Conservation (phyloP, 805 yeast species). For the Candida tibetensis region DNA sequence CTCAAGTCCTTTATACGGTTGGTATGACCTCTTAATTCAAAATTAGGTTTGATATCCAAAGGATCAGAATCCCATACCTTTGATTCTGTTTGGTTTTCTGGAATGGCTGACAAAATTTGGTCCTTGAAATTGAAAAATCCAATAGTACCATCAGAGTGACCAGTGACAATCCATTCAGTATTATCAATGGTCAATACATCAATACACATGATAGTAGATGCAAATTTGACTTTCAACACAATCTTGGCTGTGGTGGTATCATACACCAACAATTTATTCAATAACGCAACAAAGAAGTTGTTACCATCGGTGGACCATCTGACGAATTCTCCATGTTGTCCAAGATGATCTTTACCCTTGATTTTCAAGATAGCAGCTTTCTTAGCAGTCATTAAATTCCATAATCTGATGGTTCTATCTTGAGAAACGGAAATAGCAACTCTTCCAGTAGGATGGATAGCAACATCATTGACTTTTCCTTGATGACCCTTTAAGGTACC, state of each 20-base stretch:
- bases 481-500: slow-evolving; percentile 87
- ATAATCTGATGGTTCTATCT: slow-evolving; percentile 79
- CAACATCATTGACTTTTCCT: slow-evolving; percentile 77
- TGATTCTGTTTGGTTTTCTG: slow-evolving; percentile 22
- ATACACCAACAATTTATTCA: slow-evolving; percentile 63
- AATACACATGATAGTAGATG: slow-evolving; percentile 64
- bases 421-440: slow-evolving; percentile 86
- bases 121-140: slow-evolving; percentile 48
- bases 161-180: slow-evolving; percentile 59
- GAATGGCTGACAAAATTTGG: slow-evolving; percentile 11
- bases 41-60: slow-evolving; percentile 43
- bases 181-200: slow-evolving; percentile 48
- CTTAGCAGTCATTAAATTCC: slow-evolving; percentile 96
- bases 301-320: slow-evolving; percentile 70
- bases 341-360: slow-evolving; percentile 63
- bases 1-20: slow-evolving; percentile 80
- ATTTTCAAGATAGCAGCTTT: slow-evolving; percentile 83
- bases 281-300: slow-evolving; percentile 71
- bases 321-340: slow-evolving; percentile 62
- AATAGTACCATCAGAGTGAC: slow-evolving; percentile 70
- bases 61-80: slow-evolving; percentile 23
- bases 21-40: slow-evolving; percentile 74
- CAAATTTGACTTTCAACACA: slow-evolving; percentile 49
- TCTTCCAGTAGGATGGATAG: slow-evolving; percentile 87
- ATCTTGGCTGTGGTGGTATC: slow-evolving; percentile 61